Percentiles rank a stretch among this genome's conserved stretches.
These are phyloP conservation scores for Cladosporium sp. DNA, from an alignment of 2,329 filamentous ascomycete genomes.

Conservation along the genomic window DNA sequence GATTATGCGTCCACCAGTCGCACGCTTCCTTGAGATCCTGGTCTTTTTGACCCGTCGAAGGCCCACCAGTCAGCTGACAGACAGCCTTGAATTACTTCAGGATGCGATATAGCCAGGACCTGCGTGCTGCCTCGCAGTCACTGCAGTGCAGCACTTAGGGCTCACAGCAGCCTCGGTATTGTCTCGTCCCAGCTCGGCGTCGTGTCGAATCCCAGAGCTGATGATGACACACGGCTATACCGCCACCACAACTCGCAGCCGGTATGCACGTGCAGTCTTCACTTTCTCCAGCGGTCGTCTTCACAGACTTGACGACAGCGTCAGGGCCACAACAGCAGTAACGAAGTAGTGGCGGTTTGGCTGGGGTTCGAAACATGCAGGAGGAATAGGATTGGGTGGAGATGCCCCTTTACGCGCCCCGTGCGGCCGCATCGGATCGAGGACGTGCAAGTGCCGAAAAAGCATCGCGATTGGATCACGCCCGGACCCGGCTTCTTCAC, in stretches of 20 bases:
- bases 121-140: not conserved
- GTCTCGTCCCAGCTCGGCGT: not conserved
- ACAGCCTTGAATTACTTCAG: not conserved
- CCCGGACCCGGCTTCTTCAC: not conserved
- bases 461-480: not conserved
- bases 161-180: constrained; percentile 1
- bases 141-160: not conserved
- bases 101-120: not conserved
- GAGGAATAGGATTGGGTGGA: not conserved
- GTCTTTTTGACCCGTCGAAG: not conserved
- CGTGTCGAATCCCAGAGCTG: not conserved
- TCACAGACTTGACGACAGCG: no score
- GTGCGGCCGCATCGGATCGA: not conserved
- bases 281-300: not conserved
- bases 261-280: not conserved
- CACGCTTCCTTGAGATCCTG: not conserved
- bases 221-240: not conserved
- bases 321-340: not conserved
- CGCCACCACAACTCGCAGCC: not conserved
- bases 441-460: not conserved
- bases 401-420: not conserved
- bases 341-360: not conserved
- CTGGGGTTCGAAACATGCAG: not conserved
- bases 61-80: not conserved
- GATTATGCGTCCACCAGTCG: not conserved